These are phyloP conservation scores for Eutrema salsugineum DNA, from an alignment of 441 rosid genomes.

Conservation along the genomic window DNA sequence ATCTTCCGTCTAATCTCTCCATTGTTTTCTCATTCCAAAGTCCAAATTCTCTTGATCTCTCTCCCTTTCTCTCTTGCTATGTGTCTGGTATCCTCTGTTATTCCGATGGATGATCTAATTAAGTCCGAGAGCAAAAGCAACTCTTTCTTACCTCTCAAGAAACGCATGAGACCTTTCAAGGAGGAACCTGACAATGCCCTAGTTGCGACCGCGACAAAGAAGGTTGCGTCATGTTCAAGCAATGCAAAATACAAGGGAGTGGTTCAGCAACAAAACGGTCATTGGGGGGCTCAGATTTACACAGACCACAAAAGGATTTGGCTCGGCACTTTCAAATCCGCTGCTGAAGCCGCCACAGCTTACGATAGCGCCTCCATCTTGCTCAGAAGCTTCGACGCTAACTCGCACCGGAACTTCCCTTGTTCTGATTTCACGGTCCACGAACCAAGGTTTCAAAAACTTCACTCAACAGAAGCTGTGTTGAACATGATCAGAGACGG, in stretches of 20 bases:
- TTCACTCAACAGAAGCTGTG: neutral
- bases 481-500: conserved; percentile 5
- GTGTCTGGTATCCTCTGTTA: neutral
- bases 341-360: conserved; percentile 48
- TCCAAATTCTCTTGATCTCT: too few species aligned
- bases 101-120: neutral
- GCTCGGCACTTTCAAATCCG: conserved; percentile 50
- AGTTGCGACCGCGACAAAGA: too few species aligned
- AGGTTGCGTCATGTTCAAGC: neutral
- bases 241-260: conserved; percentile 29
- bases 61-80: neutral
- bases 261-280: conserved; percentile 44
- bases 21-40: neutral
- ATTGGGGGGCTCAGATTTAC: conserved; percentile 55
- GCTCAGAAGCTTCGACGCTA: conserved; percentile 22
- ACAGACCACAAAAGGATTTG: conserved; percentile 47
- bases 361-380: conserved; percentile 46
- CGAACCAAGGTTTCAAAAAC: neutral
- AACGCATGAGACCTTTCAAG: neutral
- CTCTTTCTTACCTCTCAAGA: neutral
- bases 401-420: neutral
- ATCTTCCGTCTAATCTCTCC: neutral
- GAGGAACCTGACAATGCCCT: neutral
- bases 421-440: neutral
- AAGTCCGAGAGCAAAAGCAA: neutral